phyloP scores from a whole-genome alignment of 108 stramenopile genomes.

The Cylindrotheca fusiformis region DNA sequence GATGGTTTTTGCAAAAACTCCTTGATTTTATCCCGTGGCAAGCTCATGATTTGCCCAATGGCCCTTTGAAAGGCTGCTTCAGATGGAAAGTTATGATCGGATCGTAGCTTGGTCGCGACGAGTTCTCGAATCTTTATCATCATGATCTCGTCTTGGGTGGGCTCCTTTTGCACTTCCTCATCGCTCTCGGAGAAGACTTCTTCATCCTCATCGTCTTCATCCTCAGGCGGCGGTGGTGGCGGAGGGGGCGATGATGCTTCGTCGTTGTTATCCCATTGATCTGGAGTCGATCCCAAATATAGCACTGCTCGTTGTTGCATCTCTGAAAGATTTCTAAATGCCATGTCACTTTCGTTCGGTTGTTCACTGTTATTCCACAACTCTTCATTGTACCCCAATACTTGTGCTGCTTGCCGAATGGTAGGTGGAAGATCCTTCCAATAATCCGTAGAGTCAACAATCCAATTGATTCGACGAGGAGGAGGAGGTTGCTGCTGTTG shows the following conservation, averaged over 20 bases:
- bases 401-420: conserved; percentile 17
- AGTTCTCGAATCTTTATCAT: background rate
- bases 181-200: background rate
- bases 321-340: conserved; percentile 29
- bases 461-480: conserved; percentile 15
- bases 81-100: background rate
- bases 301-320: conserved; percentile 26
- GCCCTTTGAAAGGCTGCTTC: background rate
- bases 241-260: too few species aligned
- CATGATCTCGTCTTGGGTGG: background rate
- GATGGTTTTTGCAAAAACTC: background rate
- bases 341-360: conserved; percentile 2
- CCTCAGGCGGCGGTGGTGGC: background rate
- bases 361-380: conserved; percentile 29
- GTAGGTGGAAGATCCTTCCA: conserved; percentile 31
- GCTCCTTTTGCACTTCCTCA: background rate
- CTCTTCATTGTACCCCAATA: conserved; percentile 27
- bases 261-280: background rate
- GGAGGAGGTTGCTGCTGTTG: background rate
- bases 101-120: background rate
- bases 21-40: background rate
- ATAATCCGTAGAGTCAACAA: conserved; percentile 11
- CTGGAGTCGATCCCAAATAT: conserved; percentile 11
- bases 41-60: background rate
- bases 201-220: background rate